Evolutionary conservation across 352 stramenopile genomes (phyloP), one percentile per base, ranked within the genome.

Genomic region (Phytophthora ohioensis): DNA sequence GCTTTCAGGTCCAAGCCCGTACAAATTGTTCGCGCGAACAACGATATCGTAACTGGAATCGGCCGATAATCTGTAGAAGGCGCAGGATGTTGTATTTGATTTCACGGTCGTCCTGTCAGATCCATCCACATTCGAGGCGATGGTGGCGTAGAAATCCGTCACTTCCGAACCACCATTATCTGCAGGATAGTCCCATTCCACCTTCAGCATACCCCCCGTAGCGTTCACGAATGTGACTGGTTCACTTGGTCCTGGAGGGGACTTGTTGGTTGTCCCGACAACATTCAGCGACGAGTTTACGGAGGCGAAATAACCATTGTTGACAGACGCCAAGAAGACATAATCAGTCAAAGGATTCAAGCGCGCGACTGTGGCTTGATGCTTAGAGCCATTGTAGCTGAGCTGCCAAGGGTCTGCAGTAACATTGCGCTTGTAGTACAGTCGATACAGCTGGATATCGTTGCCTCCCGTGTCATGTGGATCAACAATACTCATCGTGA

Each of bases 191-290:
- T 75, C n/a, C 82, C 82, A 90, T 2, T 69, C 51, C 1, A 88
- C 65, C n/a, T 78, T 63, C 13, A 90, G 13, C 79, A 85, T 86
- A 0, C 82, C 82, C 1, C 82, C 82, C 0, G 82, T 86, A 13
- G 71, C 62, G 1, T 38, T 65, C 0, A 76, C 48, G 0, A 71
- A 45, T 1, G 4, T 43, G 1, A 73, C 69, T 6, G 63, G 21
- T 4, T 61, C 62, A 13, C 81, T 89, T 7, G 77, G 60, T 5
- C 85, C 85, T n/a, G 85, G 85, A 1, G 81, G 60, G 3, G 83
- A 91, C 5, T 79, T 64, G 5, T n/a, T 60, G 0, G 75, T 80
- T 3, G 85, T 93, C 57, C 51, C 57, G 1, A 78, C 58, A 3
- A 66, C 41, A 35, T 67, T 55, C 8, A 75, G 38, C 0, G 82